These are phyloP conservation scores for Silene noctiflora DNA, from an alignment of 179 eudicot species.

Conservation along the genomic window DNA sequence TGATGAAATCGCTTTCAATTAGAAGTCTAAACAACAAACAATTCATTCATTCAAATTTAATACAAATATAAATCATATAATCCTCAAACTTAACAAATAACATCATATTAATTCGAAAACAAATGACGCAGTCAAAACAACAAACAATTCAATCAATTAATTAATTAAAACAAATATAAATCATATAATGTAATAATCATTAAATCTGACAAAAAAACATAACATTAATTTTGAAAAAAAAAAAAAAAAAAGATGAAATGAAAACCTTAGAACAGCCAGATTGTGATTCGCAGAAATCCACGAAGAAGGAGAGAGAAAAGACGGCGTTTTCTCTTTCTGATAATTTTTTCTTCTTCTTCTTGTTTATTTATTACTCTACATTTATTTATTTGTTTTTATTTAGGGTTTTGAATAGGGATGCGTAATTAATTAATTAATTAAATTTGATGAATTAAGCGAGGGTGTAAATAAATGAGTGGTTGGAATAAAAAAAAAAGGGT, in stretches of 20 bases:
- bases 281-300: conserved; percentile 5
- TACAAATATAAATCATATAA: neutral
- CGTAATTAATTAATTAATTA: no score
- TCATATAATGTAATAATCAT: no score
- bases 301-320: neutral
- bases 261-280: conserved; percentile 18
- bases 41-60: neutral
- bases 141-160: neutral
- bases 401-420: no score
- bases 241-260: neutral
- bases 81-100: neutral
- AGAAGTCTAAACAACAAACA: neutral
- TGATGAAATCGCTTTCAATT: no score
- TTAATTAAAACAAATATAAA: no score
- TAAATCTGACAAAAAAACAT: neutral
- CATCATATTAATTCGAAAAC: neutral
- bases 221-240: neutral
- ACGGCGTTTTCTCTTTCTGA: neutral
- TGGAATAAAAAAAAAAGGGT: neutral
- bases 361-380: neutral
- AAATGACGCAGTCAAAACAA: neutral
- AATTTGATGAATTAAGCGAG: no score
- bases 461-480: neutral
- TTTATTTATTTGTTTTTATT: neutral
- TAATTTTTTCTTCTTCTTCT: neutral